Conservation (phyloP, 2,329 filamentous ascomycete species). For the Ustulina deusta region DNA sequence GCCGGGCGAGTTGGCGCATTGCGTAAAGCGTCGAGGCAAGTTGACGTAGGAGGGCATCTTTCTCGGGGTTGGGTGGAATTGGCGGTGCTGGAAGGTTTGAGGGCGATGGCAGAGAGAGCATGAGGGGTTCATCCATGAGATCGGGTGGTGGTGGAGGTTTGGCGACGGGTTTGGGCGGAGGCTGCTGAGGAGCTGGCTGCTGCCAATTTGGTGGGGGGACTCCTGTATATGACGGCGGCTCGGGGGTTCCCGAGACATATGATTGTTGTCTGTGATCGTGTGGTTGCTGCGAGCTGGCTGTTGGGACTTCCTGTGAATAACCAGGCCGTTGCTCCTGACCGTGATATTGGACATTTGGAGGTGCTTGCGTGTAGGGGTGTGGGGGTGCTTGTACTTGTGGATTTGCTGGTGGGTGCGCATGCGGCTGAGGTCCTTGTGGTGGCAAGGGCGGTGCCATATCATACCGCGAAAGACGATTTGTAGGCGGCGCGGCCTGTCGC, state of each 20-base stretch:
- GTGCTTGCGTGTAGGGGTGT: slow-evolving; percentile 47
- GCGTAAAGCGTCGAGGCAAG: slow-evolving; percentile 77
- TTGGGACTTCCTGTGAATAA: slow-evolving; percentile 42
- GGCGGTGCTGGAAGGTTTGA: slow-evolving; percentile 77
- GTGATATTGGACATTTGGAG: slow-evolving; percentile 47
- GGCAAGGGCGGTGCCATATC: slow-evolving; percentile 52
- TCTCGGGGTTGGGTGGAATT: slow-evolving; percentile 95
- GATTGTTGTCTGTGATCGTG: slow-evolving; percentile 38
- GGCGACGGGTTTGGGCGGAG: slow-evolving; percentile 48
- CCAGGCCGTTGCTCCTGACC: slow-evolving; percentile 43
- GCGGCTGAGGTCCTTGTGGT: slow-evolving; percentile 47
- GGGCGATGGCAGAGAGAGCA: slow-evolving; percentile 61
- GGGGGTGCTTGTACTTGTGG: slow-evolving; percentile 40
- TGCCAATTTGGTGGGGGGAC: slow-evolving; percentile 48
- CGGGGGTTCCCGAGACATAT: slow-evolving; percentile 28
- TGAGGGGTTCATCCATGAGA: slow-evolving; percentile 69
- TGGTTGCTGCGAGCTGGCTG: slow-evolving; percentile 41
- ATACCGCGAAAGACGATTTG: slow-evolving; percentile 51
- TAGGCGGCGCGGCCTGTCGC: slow-evolving; percentile 38
- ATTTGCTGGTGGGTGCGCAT: slow-evolving; percentile 41
- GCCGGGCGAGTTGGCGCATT: slow-evolving; percentile 75
- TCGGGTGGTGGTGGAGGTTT: slow-evolving; percentile 63
- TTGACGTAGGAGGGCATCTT: slow-evolving; percentile 84
- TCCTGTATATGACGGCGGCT: slow-evolving; percentile 35
- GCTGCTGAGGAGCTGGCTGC: slow-evolving; percentile 42